phyloP scores from a whole-genome alignment of 345 rosid genomes.

The Brassica rapa region DNA sequence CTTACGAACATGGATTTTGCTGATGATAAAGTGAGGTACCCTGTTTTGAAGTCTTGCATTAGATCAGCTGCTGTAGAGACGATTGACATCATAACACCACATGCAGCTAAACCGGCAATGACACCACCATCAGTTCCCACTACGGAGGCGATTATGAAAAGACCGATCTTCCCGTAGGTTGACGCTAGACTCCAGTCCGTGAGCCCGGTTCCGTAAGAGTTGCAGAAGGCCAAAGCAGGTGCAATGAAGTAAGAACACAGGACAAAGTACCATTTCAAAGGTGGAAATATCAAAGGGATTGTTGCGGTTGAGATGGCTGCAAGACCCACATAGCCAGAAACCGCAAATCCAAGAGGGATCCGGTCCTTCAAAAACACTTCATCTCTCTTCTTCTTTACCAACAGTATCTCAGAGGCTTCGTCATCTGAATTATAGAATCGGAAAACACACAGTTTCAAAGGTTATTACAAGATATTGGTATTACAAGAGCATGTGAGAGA shows the following conservation, averaged over 20 bases:
- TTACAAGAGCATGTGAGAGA: neutral
- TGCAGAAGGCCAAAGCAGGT: neutral
- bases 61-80: neutral
- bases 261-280: neutral
- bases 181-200: neutral
- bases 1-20: neutral
- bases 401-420: neutral
- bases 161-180: neutral
- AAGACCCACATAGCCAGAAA: neutral
- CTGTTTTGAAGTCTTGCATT: neutral
- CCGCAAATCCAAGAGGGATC: neutral
- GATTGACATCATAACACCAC: neutral
- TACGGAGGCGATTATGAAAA: neutral
- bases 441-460: neutral
- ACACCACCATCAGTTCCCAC: neutral
- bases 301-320: neutral
- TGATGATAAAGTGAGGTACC: neutral
- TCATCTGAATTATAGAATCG: neutral
- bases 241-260: neutral
- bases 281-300: neutral
- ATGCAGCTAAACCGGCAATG: slow-evolving; percentile 2
- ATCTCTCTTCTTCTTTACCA: neutral
- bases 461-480: neutral
- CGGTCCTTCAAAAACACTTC: neutral
- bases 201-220: neutral